Conservation (phyloP, 345 rosid species). For the Gossypium herbaceum region DNA sequence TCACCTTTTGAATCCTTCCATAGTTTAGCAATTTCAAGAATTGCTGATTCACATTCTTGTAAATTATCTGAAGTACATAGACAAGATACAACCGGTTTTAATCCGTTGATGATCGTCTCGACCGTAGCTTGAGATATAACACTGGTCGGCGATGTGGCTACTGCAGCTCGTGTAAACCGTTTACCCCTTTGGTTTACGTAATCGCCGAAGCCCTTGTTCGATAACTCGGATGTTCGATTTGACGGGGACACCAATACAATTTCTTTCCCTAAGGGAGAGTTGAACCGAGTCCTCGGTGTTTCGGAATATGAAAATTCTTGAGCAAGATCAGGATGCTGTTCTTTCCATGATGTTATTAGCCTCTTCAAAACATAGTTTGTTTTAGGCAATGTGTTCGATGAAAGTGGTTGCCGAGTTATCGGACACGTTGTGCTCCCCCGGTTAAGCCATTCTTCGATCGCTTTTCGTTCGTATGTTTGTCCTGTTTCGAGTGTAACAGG, state of each 20-base stretch:
- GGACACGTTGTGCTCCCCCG: conserved; percentile 62
- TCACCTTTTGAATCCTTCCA: conserved; percentile 62
- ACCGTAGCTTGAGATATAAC: conserved; percentile 54
- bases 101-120: conserved; percentile 44
- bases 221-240: conserved; percentile 19
- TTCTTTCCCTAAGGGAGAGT: conserved; percentile 31
- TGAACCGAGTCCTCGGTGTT: conserved; percentile 42
- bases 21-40: conserved; percentile 39
- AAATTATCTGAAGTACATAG: conserved; percentile 59
- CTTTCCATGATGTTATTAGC: conserved; percentile 64
- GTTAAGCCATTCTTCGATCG: conserved; percentile 65
- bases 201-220: conserved; percentile 22
- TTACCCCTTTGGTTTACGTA: conserved; percentile 27
- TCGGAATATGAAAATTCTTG: conserved; percentile 52
- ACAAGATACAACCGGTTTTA: conserved; percentile 47
- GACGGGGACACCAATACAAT: conserved; percentile 19
- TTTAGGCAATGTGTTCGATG: conserved; percentile 45
- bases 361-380: conserved; percentile 64
- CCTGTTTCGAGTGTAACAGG: conserved; percentile 75
- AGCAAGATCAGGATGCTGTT: conserved; percentile 59
- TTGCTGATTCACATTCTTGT: conserved; percentile 58
- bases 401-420: conserved; percentile 52
- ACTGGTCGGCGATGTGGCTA: conserved; percentile 54
- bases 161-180: conserved; percentile 29
- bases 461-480: conserved; percentile 70